These are phyloP conservation scores for Magnaporthales sp. DNA, from an alignment of 2,329 filamentous ascomycete genomes.

Conservation along the genomic window DNA sequence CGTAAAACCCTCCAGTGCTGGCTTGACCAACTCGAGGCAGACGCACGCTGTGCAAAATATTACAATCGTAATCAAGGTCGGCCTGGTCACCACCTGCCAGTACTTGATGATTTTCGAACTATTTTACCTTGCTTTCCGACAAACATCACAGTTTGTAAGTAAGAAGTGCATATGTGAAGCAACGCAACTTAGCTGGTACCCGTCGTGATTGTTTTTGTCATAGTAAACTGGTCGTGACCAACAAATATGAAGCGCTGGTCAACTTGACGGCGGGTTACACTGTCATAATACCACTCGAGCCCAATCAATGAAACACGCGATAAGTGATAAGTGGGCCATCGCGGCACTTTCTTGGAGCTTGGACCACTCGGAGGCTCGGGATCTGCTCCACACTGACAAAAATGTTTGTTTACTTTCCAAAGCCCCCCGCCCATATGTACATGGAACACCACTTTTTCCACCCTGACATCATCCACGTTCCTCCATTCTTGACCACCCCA, in stretches of 20 bases:
- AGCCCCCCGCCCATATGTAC: conserved; percentile 7
- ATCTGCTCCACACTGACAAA: not conserved
- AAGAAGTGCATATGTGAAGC: not conserved
- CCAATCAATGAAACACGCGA: not conserved
- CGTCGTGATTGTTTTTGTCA: not conserved
- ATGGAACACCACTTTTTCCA: conserved; percentile 1
- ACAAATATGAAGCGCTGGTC: not conserved
- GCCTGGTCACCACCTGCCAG: not conserved
- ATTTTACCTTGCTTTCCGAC: not conserved
- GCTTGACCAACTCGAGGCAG: too few species aligned
- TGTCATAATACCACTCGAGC: not conserved
- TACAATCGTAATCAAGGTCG: not conserved
- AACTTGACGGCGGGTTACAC: not conserved
- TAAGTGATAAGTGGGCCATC: not conserved
- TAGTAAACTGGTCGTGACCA: not conserved
- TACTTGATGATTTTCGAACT: not conserved
- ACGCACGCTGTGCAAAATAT: too few species aligned
- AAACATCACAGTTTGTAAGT: not conserved
- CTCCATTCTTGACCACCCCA: conserved; percentile 3
- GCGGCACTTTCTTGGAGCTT: conserved; percentile 9
- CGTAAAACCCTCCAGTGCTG: too few species aligned
- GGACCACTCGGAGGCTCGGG: conserved; percentile 9
- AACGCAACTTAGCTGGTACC: not conserved
- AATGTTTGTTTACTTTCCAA: conserved; percentile 2
- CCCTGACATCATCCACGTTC: conserved; percentile 9